Evolutionary conservation across 2,329 filamentous ascomycete genomes (phyloP).

Genomic region (Zymoseptoria brevis): DNA sequence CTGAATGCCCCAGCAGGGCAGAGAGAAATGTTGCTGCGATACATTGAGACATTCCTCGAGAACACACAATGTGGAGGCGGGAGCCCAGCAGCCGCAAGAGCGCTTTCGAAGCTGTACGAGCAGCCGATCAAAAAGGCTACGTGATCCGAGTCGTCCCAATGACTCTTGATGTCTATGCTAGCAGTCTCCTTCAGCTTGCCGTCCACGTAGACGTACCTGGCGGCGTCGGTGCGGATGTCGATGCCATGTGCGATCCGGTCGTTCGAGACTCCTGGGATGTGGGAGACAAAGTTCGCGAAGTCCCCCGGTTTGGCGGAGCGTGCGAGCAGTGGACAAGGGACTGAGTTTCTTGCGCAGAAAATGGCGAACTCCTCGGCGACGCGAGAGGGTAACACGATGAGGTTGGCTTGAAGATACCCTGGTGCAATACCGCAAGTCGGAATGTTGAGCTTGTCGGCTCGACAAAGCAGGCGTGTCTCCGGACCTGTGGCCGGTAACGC

Average conservation of each 20-base stretch:
- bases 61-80: slow-evolving; percentile 44
- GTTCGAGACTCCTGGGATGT: slow-evolving; percentile 26
- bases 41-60: slow-evolving; percentile 53
- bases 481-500: not conserved
- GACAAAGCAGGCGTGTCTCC: slow-evolving; percentile 35
- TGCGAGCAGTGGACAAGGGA: slow-evolving; percentile 54
- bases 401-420: slow-evolving; percentile 53
- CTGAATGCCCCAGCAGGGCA: slow-evolving; percentile 53
- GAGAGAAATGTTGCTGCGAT: slow-evolving; percentile 49
- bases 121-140: slow-evolving; percentile 58
- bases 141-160: slow-evolving; percentile 47
- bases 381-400: slow-evolving; percentile 50
- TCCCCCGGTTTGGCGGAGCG: slow-evolving; percentile 42
- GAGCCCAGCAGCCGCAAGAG: slow-evolving; percentile 45
- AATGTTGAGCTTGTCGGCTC: slow-evolving; percentile 33
- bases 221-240: slow-evolving; percentile 52
- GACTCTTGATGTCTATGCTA: slow-evolving; percentile 37
- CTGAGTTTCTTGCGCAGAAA: slow-evolving; percentile 54
- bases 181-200: slow-evolving; percentile 35
- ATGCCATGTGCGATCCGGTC: slow-evolving; percentile 35
- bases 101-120: slow-evolving; percentile 56
- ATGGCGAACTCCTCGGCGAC: slow-evolving; percentile 52
- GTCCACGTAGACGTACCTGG: slow-evolving; percentile 51
- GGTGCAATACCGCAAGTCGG: slow-evolving; percentile 50
- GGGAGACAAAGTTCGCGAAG: slow-evolving; percentile 35